Conservation (phyloP, 225 moss, liverwort and hornwort genomes). For the Bryum argenteum region DNA sequence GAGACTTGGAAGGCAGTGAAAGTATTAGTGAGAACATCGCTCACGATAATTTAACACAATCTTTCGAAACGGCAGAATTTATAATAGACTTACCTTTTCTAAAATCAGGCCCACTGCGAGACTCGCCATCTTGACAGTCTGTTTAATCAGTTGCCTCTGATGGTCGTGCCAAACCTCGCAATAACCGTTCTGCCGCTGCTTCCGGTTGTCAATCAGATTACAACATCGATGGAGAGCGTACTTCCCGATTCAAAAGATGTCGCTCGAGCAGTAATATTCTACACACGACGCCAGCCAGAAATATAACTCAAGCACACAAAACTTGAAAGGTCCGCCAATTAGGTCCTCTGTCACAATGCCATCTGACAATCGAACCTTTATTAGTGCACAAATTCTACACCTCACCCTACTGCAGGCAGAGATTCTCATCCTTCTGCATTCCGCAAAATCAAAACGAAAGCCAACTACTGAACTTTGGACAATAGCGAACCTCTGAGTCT, state of each 20-base stretch:
- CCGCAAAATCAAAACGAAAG: constrained; percentile 4
- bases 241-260: constrained; percentile 27
- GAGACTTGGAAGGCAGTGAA: neutral
- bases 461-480: neutral
- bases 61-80: constrained; percentile 5
- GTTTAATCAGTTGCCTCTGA: constrained; percentile 39
- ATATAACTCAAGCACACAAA: constrained; percentile 8
- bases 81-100: constrained; percentile 56
- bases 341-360: neutral
- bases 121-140: constrained; percentile 73
- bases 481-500: neutral
- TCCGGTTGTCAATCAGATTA: constrained; percentile 34
- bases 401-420: neutral
- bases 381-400: constrained; percentile 7
- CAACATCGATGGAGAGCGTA: constrained; percentile 27
- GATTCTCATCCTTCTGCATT: constrained; percentile 16
- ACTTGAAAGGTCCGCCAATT: neutral
- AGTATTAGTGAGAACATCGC: neutral
- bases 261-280: constrained; percentile 29
- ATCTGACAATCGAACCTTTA: constrained; percentile 2
- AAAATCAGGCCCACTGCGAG: constrained; percentile 73
- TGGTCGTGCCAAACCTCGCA: constrained; percentile 36
- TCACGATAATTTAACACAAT: constrained; percentile 9
- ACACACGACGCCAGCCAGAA: constrained; percentile 22
- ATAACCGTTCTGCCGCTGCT: constrained; percentile 22